A percentile compares a stretch with the other conserved stretches of the same genome.
Conservation (phyloP, 2,329 filamentous ascomycete species). For the Dichotomopilus funicola region DNA sequence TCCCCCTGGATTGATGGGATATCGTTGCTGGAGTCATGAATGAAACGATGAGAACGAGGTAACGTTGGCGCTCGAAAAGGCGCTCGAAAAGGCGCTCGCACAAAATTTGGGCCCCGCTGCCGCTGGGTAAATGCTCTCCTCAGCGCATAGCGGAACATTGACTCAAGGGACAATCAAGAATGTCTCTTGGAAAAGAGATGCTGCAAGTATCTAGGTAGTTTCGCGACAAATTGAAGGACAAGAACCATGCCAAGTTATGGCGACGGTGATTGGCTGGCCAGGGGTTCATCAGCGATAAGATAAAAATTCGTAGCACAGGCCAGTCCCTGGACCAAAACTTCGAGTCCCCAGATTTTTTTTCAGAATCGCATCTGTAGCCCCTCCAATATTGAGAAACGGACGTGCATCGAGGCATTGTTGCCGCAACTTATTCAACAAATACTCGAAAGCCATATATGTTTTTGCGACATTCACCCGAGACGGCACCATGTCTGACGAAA, state of each 20-base stretch:
- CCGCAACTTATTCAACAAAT: background rate
- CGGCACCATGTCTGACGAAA: constrained; percentile 79
- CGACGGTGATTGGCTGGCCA: background rate
- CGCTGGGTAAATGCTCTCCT: constrained; percentile 13
- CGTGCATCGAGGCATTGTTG: background rate
- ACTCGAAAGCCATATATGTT: background rate
- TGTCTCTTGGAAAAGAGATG: background rate
- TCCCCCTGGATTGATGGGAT: background rate
- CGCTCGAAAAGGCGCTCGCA: background rate
- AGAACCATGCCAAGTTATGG: no score
- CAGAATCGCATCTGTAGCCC: constrained; percentile 6
- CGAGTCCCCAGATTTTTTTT: constrained; percentile 10
- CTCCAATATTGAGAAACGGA: constrained; percentile 4
- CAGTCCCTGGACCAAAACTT: constrained; percentile 5
- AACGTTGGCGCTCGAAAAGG: background rate
- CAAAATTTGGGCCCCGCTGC: background rate
- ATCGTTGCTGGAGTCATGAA: constrained; percentile 3
- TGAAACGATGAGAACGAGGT: background rate
- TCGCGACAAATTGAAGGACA: background rate
- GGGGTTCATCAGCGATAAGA: constrained; percentile 7
- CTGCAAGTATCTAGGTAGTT: background rate
- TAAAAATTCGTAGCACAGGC: background rate
- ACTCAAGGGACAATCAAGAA: constrained; percentile 9
- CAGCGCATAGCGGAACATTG: constrained; percentile 28
- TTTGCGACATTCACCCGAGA: background rate